Evolutionary conservation across 2,329 filamentous ascomycete genomes (phyloP).

Genomic region (Massarina eburnea): DNA sequence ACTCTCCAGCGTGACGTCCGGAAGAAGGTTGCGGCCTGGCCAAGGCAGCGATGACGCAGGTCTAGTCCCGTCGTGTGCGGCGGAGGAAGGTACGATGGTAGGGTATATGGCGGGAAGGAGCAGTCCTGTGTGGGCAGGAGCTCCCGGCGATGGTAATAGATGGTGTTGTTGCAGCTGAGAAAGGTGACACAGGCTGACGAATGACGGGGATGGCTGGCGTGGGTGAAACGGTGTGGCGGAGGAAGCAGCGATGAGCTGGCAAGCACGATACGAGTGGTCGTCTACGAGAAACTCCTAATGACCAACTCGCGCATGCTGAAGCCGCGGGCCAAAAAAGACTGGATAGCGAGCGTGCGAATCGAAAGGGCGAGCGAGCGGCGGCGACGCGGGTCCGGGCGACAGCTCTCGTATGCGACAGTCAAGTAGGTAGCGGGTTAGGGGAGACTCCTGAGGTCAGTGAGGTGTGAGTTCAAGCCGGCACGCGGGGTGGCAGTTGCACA

Average conservation of each 20-base stretch:
- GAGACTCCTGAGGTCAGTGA: conserved; percentile 12
- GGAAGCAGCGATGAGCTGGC: conserved; percentile 19
- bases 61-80: neutral
- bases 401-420: too few species aligned
- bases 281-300: neutral
- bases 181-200: conserved; percentile 12
- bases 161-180: conserved; percentile 3
- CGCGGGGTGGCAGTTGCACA: conserved; percentile 6
- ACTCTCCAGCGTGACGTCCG: conserved; percentile 6
- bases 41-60: neutral
- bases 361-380: conserved; percentile 7
- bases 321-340: conserved; percentile 7
- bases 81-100: neutral
- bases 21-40: conserved; percentile 4
- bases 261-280: conserved; percentile 9
- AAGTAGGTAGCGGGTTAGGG: too few species aligned
- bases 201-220: conserved; percentile 19
- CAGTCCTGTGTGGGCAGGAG: neutral
- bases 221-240: conserved; percentile 20
- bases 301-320: conserved; percentile 10
- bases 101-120: neutral
- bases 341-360: conserved; percentile 19
- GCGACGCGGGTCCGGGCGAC: conserved; percentile 12
- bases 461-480: conserved; percentile 4
- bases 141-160: neutral